Evolutionary conservation across 1,284 basidiomycete species (phyloP), one percentile per base, ranked within the genome.

Genomic region (Sporisorium exsertum): DNA sequence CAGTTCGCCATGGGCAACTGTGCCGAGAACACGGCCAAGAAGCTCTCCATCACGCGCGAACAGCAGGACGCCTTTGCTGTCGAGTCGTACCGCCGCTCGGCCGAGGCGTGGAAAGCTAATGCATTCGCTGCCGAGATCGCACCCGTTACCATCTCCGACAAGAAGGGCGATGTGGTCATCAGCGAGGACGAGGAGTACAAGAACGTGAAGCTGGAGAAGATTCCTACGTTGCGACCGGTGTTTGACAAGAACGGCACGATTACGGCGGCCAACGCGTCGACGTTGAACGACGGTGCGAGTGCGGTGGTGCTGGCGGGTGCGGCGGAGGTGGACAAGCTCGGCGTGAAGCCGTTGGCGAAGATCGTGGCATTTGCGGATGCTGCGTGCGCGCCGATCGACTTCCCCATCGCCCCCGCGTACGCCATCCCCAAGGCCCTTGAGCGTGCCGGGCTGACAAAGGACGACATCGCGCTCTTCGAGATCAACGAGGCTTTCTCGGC

Each of bases 131-230:
- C 91, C 40, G 97, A 99, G 88, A 91, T 99, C 64, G 93, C 92
- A 1, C 94, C 95, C 15, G 91, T 99, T n/a, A 79, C 77, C 42
- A 79, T 84, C 63, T 50, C 64, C 18, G 96, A 97, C 88, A 94
- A 94, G 89, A 97, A 96, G 88, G 95, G 94, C 45, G 93, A 97
- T 85, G 63, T 79, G 7, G 91, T 90, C 37, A 87, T 97, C 66
- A 89, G 89, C 79, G 95, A 99, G 88, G 97, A 99, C 84, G 97
- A 99, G 87, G 96, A 99, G 86, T 98, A 94, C 90, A 98, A 86
- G 80, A 87, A 86, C 64, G 81, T 87, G 79, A 84, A 86, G 77
- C 72, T 85, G 37, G 86, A 86, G 60, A 87, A 87, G 81, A 79
- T 87, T 45, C 76, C 81, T 24, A 68, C 80, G 9, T 79, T 87